phyloP scores from a whole-genome alignment of 2,329 filamentous ascomycete species.

The Trichophyton benhamiae region DNA sequence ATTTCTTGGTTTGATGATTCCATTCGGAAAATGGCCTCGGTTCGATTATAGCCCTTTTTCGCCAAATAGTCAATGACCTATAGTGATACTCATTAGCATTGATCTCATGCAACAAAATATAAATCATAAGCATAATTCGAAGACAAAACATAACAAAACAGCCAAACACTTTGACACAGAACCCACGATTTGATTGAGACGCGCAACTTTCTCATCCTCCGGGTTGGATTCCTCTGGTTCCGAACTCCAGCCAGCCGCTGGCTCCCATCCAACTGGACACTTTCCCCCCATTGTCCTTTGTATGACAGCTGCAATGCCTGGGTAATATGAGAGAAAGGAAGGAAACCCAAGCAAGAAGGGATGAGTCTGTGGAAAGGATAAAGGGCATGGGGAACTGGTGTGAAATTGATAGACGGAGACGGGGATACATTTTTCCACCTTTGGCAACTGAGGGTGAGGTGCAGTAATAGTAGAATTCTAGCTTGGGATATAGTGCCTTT shows the following conservation, averaged over 20 bases:
- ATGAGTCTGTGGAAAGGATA: not conserved
- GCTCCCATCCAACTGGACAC: not conserved
- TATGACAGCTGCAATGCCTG: not conserved
- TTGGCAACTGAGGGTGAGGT: too few relatives aligned
- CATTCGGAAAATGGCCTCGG: constrained; percentile 81
- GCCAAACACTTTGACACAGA: not conserved
- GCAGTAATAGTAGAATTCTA: too few relatives aligned
- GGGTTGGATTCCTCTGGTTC: not conserved
- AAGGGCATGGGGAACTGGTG: not conserved
- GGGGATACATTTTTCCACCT: too few relatives aligned
- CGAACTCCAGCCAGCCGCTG: not conserved
- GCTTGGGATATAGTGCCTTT: too few relatives aligned
- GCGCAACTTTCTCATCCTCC: not conserved
- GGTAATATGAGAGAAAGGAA: not conserved
- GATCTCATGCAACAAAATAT: not conserved
- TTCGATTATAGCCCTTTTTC: constrained; percentile 87
- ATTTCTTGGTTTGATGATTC: constrained; percentile 76
- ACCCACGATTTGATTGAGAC: not conserved
- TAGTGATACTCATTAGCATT: not conserved
- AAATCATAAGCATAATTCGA: not conserved
- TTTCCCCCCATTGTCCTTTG: not conserved
- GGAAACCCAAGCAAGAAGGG: not conserved
- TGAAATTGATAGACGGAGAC: not conserved
- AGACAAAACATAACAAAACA: not conserved
- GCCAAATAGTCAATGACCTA: constrained; percentile 80